These are phyloP conservation scores for Leersia perrieri DNA, from an alignment of 176 grass and related monocot species.

Conservation along the genomic window DNA sequence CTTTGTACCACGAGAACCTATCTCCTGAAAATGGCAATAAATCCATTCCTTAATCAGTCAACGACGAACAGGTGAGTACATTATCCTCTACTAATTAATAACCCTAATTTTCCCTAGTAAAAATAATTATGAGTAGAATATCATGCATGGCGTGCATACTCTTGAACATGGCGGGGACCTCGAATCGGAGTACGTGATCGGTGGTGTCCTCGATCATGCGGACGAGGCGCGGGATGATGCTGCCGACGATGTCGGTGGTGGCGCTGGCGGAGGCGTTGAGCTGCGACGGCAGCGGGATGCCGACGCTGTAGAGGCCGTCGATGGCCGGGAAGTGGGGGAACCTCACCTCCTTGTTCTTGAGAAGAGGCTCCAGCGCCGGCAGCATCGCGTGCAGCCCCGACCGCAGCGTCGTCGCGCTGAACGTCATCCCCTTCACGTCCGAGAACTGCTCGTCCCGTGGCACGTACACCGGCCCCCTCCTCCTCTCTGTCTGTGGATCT, in stretches of 20 bases:
- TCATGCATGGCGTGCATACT: too few species aligned
- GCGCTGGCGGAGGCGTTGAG: background rate
- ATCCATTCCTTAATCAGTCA: background rate
- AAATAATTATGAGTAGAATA: too few species aligned
- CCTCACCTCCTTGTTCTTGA: conserved; percentile 25
- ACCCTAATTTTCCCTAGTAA: too few species aligned
- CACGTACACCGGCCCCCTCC: conserved; percentile 42
- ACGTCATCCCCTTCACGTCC: conserved; percentile 61
- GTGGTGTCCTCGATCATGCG: conserved; percentile 49
- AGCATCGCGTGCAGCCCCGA: conserved; percentile 56
- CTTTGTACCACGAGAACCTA: conserved; percentile 73
- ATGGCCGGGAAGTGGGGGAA: conserved; percentile 90
- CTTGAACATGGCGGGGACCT: conserved; percentile 64
- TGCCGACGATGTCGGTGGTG: conserved; percentile 25
- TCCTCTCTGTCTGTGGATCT: conserved; percentile 57
- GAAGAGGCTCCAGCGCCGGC: conserved; percentile 44
- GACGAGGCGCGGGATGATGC: conserved; percentile 53
- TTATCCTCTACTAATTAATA: background rate
- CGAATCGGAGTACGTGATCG: conserved; percentile 71
- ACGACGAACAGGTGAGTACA: too few species aligned
- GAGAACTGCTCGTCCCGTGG: conserved; percentile 83
- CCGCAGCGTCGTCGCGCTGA: conserved; percentile 54
- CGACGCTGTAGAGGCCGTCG: conserved; percentile 63
- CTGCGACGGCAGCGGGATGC: conserved; percentile 46
- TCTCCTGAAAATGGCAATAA: conserved; percentile 47